Conservation (phyloP, 140 eudicot species). For the Oenanthe javanica region DNA sequence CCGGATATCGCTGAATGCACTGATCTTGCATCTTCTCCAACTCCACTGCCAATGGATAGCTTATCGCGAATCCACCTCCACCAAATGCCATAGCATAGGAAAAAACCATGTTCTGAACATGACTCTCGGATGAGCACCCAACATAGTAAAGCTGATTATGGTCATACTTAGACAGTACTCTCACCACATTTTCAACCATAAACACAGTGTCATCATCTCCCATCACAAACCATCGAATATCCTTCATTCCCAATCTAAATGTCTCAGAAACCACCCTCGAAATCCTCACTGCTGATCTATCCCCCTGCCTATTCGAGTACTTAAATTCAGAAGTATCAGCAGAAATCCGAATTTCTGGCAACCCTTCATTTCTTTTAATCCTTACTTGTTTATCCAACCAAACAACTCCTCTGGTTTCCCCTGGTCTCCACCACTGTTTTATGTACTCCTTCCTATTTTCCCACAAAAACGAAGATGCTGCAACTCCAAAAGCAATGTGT, state of each 20-base stretch:
- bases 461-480: slow-evolving; percentile 71
- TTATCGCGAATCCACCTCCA: slow-evolving; percentile 5
- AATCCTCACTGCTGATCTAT: slow-evolving; percentile 53
- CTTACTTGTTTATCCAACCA: slow-evolving; percentile 52
- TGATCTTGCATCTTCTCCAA: neutral
- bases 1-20: slow-evolving; percentile 50
- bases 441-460: slow-evolving; percentile 60
- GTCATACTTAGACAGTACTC: slow-evolving; percentile 39
- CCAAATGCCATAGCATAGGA: slow-evolving; percentile 5
- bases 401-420: slow-evolving; percentile 55
- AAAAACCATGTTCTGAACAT: slow-evolving; percentile 2
- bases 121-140: slow-evolving; percentile 4
- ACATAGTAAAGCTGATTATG: slow-evolving; percentile 5
- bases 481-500: slow-evolving; percentile 70
- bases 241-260: slow-evolving; percentile 29
- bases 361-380: slow-evolving; percentile 19
- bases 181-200: slow-evolving; percentile 53
- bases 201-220: slow-evolving; percentile 63
- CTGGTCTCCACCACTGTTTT: slow-evolving; percentile 72
- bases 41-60: neutral
- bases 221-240: neutral
- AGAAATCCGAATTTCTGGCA: slow-evolving; percentile 54
- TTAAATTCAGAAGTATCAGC: slow-evolving; percentile 38
- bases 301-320: slow-evolving; percentile 51
- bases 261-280: slow-evolving; percentile 80